Evolutionary conservation across 306 rosid species (phyloP).

Genomic region (Clitoria ternatea): DNA sequence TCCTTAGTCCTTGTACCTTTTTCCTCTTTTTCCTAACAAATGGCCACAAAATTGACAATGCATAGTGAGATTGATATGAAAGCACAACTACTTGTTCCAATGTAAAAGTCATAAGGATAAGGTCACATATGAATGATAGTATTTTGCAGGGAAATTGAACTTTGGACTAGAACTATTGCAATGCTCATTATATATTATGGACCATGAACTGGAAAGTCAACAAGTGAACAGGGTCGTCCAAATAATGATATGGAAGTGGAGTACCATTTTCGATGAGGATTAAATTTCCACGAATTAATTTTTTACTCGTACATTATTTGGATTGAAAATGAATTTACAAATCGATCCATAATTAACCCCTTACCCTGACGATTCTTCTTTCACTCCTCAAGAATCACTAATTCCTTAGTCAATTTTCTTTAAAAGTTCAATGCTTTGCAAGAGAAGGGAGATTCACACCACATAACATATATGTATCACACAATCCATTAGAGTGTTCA

Average conservation of each 20-base stretch:
- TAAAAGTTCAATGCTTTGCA: no score
- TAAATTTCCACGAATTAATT: neutral
- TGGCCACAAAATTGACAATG: slow-evolving; percentile 10
- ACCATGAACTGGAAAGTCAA: neutral
- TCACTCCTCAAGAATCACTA: no score
- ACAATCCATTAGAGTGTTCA: no score
- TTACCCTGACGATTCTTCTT: no score
- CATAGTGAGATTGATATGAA: slow-evolving; percentile 16
- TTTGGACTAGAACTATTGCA: neutral
- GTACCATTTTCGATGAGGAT: neutral
- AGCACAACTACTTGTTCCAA: neutral
- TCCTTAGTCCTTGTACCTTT: slow-evolving; percentile 1
- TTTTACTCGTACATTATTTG: neutral
- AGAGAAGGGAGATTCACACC: no score
- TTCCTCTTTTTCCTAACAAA: neutral
- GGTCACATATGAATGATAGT: neutral
- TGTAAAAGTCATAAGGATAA: neutral
- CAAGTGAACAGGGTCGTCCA: neutral
- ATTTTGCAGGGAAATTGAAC: neutral
- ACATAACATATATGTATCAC: no score
- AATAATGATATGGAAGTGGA: neutral
- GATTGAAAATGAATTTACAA: no score
- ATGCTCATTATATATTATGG: neutral
- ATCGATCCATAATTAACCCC: no score
- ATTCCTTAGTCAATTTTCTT: no score